Base-by-base conservation (phyloP, 495 filamentous ascomycete species). In the Coniosporium apollinis region DNA sequence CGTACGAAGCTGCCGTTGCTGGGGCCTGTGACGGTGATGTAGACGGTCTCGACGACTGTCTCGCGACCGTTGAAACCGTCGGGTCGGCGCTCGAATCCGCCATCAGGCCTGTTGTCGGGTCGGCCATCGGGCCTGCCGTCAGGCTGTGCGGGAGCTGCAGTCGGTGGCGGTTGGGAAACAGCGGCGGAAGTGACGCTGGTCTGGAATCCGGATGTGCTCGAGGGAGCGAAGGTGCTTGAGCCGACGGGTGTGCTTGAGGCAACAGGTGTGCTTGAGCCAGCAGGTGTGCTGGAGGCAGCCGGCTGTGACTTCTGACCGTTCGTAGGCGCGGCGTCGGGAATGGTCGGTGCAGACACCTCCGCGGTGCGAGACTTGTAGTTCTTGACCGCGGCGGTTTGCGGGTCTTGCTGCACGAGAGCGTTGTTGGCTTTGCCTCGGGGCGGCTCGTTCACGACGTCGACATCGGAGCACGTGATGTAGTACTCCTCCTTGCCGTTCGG, bases 391-490 rank as follows among this genome's bases (percentile, higher is more conserved):
- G 22, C 35, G 10, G 43, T 41, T 30, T 42, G 44, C 10, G 48
- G 47, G 33, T 54, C 49, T 33, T 55, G 50, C 29, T 58, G 54
- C 4, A 24, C 44, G 14, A 58, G 42, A 4, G 44, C 39, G 33
- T 43, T 41, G 14, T 66, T 61, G 1, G 62, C 52, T 36, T 66
- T 58, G 5, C 42, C 52, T 0, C 40, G 28, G 19, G 30, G 42
- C 15, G 44, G 34, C n/a, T 41, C 47, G 0, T 35, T 41, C 34
- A 60, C 56, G 33, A 91, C 57, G 26, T 78, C 57, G 41, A 86
- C 64, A 54, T 94, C 85, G 46, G 82, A 70, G 47, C 85, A 87
- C 5, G 76, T 75, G 0, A 81, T 85, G 51, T 92, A 94, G 39
- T 74, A 67, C 53, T 94, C 75, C 37, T 63, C 60, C 41, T 69